Base-by-base conservation (phyloP, 805 yeast species). In the Candida golubevii region DNA sequence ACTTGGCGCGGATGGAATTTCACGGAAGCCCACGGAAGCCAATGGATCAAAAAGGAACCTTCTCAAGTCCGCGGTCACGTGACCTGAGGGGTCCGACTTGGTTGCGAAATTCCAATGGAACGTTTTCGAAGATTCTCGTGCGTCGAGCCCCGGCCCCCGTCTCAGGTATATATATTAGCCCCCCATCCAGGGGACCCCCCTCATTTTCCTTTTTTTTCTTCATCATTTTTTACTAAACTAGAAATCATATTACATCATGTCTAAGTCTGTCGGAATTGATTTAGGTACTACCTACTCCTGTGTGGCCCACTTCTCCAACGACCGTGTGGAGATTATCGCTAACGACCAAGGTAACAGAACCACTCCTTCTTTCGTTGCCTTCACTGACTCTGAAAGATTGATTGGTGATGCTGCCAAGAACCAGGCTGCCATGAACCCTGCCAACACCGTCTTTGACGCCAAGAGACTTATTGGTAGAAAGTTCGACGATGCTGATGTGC, bases 271-370 rank as follows among this genome's bases (percentile, higher is more conserved):
- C 55, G 65, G 65, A 49, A 60, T 60, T 55, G 65, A 60, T 57
- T 60, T 60, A 53, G 65, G 65, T 50, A 60, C 65, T 49, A 60
- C 64, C 47, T 60, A 60, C 63, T 60, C 64, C 42, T 60, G 65
- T 60, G 65, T 60, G 48, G 65, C 65, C 18, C 62, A 60, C 61
- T 60, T 59, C 47, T 55, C 64, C 56, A 60, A 60, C 54, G 63
- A 58, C 54, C 59, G 63, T 54, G 65, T 60, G 37, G 65, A 60
- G 51, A 60, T 60, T 42, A 60, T 60, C 38, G 65, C 65, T 55
- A 60, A 60, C 53, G 65, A 60, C 49, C 65, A 60, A 47, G 65
- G 65, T 58, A 60, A 60, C 64, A 60, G 65, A 59, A 58, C 62
- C 53, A 60, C 65, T 14, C 65, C 65, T 30, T 60, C 65, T 51